phyloP scores from a whole-genome alignment of 495 filamentous ascomycete species.

The Aspergillus asperescens region DNA sequence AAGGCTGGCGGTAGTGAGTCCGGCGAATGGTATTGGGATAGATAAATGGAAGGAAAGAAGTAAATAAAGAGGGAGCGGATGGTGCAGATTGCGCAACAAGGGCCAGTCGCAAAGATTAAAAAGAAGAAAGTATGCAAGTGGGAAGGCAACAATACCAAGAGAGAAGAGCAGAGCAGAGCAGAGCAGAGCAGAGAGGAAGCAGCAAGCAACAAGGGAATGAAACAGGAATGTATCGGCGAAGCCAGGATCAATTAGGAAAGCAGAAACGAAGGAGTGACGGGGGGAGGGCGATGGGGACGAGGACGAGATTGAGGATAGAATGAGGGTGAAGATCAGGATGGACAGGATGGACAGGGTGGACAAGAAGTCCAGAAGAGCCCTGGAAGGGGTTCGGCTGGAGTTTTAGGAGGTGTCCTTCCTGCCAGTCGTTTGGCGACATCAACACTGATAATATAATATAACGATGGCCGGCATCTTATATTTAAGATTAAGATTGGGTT shows the following conservation, averaged over 20 bases:
- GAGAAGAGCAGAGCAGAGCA: constrained; percentile 20
- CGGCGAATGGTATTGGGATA: constrained; percentile 15
- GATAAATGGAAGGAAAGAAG: constrained; percentile 14
- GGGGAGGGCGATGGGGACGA: not conserved
- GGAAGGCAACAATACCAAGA: constrained; percentile 19
- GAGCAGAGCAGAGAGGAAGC: constrained; percentile 22
- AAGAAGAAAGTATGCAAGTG: constrained; percentile 10
- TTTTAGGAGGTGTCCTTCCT: not conserved
- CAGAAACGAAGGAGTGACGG: constrained; percentile 7
- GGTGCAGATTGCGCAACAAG: not conserved
- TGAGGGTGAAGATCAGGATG: too few relatives aligned
- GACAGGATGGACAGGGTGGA: too few relatives aligned
- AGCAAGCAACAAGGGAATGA: constrained; percentile 8
- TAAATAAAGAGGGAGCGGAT: constrained; percentile 2
- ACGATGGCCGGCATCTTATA: constrained; percentile 6
- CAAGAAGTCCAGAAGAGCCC: too few relatives aligned
- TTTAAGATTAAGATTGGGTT: constrained; percentile 14
- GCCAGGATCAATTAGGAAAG: constrained; percentile 8
- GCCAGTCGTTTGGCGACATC: too few relatives aligned
- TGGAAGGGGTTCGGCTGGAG: not conserved
- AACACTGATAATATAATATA: too few relatives aligned
- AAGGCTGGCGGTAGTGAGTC: not conserved
- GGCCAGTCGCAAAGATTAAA: not conserved
- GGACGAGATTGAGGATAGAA: not conserved
- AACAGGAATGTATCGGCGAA: constrained; percentile 3